Percentiles rank a stretch among this genome's conserved stretches.
These are phyloP conservation scores for Parastagonospora avenae DNA, from an alignment of 2,329 filamentous ascomycete species.

Conservation along the genomic window DNA sequence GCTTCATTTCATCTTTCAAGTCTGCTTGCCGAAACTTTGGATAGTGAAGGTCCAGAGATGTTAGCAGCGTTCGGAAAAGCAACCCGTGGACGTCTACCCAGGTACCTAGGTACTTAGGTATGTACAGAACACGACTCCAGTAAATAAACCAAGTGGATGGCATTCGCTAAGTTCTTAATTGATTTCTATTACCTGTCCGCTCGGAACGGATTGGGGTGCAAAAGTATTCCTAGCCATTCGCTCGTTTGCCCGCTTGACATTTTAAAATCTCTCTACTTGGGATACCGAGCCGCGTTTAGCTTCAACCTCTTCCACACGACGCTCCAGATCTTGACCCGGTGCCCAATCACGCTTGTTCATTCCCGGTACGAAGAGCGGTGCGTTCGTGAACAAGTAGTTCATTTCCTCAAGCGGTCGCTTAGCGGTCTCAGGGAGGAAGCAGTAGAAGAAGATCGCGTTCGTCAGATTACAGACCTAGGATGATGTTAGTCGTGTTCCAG, in stretches of 20 bases:
- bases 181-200: too few relatives aligned
- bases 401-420: constrained; percentile 70
- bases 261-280: constrained; percentile 19
- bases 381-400: constrained; percentile 69
- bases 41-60: too few relatives aligned
- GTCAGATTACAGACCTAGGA: constrained; percentile 68
- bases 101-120: too few relatives aligned
- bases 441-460: constrained; percentile 71
- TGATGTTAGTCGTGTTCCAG: not conserved
- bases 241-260: not conserved
- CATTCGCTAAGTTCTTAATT: too few relatives aligned
- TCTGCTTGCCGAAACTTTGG: too few relatives aligned
- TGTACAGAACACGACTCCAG: too few relatives aligned
- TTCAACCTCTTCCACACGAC: constrained; percentile 62
- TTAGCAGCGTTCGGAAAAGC: too few relatives aligned
- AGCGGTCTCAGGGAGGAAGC: constrained; percentile 69
- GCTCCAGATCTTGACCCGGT: constrained; percentile 61
- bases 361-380: constrained; percentile 66
- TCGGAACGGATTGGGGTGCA: too few relatives aligned
- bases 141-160: too few relatives aligned
- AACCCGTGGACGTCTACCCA: too few relatives aligned
- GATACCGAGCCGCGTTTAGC: constrained; percentile 52
- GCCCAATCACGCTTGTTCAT: constrained; percentile 60
- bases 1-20: too few relatives aligned
- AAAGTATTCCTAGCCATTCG: too few relatives aligned